Conservation (phyloP, 805 yeast species). For the Candida rishiriensis region DNA sequence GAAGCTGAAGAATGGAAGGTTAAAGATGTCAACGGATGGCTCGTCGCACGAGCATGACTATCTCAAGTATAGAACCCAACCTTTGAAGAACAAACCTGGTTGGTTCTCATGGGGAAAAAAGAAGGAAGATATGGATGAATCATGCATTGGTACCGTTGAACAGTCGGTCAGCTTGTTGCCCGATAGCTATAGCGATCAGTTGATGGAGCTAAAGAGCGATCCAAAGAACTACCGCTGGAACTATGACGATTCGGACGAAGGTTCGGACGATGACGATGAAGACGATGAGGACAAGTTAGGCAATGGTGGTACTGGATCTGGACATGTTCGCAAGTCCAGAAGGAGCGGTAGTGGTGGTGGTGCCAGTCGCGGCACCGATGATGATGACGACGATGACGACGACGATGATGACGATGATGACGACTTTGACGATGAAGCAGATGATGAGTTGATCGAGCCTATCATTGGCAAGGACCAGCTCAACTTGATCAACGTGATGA, state of each 20-base stretch:
- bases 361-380: background rate
- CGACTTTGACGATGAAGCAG: conserved; percentile 35
- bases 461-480: conserved; percentile 50
- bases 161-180: conserved; percentile 33
- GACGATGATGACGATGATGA: conserved; percentile 29
- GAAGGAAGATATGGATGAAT: conserved; percentile 27
- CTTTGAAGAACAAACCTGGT: conserved; percentile 23
- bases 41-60: conserved; percentile 32
- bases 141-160: conserved; percentile 24
- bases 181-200: conserved; percentile 30
- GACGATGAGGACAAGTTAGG: conserved; percentile 4
- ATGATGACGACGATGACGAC: conserved; percentile 16
- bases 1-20: conserved; percentile 26
- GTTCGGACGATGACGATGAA: conserved; percentile 12
- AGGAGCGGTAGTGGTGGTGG: no score
- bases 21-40: conserved; percentile 28
- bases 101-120: conserved; percentile 31
- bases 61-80: conserved; percentile 29
- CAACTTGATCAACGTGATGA: conserved; percentile 42
- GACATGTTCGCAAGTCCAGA: no score
- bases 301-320: conserved; percentile 3
- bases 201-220: conserved; percentile 31
- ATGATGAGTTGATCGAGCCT: conserved; percentile 37
- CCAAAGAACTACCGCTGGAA: conserved; percentile 36
- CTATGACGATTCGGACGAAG: conserved; percentile 33